These are phyloP conservation scores for Dendrostoma leiphaemia DNA, from an alignment of 2,329 filamentous ascomycete species.

Conservation along the genomic window DNA sequence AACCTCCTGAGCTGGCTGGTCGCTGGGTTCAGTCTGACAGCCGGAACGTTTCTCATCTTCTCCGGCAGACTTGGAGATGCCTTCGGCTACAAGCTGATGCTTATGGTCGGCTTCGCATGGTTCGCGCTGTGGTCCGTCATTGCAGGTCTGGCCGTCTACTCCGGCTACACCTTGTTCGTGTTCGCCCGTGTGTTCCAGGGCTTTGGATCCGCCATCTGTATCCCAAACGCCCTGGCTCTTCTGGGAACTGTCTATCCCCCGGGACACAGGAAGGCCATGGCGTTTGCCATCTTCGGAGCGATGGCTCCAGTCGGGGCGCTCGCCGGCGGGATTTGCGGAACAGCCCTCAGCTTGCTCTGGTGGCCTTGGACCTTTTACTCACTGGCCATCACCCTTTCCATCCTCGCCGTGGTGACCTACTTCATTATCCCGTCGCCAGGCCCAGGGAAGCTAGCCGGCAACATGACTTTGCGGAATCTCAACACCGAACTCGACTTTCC, in stretches of 20 bases:
- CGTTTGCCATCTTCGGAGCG: slow-evolving; percentile 34
- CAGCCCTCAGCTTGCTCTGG: slow-evolving; percentile 27
- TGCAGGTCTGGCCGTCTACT: slow-evolving; percentile 33
- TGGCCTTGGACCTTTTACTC: slow-evolving; percentile 32
- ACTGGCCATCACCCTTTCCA: slow-evolving; percentile 23
- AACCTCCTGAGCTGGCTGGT: slow-evolving; percentile 42
- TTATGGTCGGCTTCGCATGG: slow-evolving; percentile 42
- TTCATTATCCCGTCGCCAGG: slow-evolving; percentile 21
- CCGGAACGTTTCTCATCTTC: slow-evolving; percentile 45
- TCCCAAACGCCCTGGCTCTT: slow-evolving; percentile 57
- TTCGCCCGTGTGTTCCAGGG: slow-evolving; percentile 49
- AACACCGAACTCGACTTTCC: slow-evolving; percentile 26
- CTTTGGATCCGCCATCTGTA: slow-evolving; percentile 51
- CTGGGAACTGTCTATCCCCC: slow-evolving; percentile 49
- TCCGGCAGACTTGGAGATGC: slow-evolving; percentile 45
- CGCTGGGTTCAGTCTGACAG: slow-evolving; percentile 43
- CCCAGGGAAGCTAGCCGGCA: background rate
- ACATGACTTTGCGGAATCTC: slow-evolving; percentile 3
- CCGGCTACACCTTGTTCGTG: slow-evolving; percentile 36
- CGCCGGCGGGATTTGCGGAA: slow-evolving; percentile 29
- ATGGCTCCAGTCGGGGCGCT: slow-evolving; percentile 25
- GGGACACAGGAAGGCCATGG: slow-evolving; percentile 33
- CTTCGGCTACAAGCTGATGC: slow-evolving; percentile 44
- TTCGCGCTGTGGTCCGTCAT: slow-evolving; percentile 38
- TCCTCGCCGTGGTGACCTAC: slow-evolving; percentile 23